Conservation (phyloP, 1,284 basidiomycete genomes). For the Cryptococcus floricola region DNA sequence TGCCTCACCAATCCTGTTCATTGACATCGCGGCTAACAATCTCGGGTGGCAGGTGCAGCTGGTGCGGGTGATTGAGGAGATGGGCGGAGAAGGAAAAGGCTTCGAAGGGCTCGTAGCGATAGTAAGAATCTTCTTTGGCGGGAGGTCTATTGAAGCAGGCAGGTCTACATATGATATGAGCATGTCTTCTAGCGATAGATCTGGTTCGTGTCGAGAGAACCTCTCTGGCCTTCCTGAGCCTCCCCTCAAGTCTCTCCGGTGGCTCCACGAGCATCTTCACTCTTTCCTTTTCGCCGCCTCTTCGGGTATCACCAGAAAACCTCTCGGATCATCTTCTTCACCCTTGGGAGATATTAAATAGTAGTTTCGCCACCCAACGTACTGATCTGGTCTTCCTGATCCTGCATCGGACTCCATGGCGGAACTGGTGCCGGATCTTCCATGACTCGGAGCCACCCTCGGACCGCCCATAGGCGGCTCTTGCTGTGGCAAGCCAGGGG, state of each 20-base stretch:
- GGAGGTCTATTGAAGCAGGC: constrained; percentile 36
- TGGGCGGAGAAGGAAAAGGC: constrained; percentile 29
- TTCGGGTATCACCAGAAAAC: constrained; percentile 4
- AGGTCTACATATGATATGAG: constrained; percentile 19
- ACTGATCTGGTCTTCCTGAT: constrained; percentile 37
- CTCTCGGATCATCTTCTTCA: constrained; percentile 9
- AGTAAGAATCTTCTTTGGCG: constrained; percentile 29
- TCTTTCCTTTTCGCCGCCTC: constrained; percentile 5
- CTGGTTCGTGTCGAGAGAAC: too few species aligned
- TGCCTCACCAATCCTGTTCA: constrained; percentile 35
- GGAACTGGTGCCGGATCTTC: constrained; percentile 8
- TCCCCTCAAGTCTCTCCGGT: background rate
- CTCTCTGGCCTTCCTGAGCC: too few species aligned
- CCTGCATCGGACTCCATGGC: background rate
- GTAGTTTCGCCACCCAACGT: constrained; percentile 30
- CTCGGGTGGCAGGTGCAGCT: constrained; percentile 33
- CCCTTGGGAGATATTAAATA: constrained; percentile 13
- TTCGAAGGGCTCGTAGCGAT: constrained; percentile 35
- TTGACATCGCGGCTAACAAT: constrained; percentile 33
- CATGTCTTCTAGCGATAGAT: background rate
- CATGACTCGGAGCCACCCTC: background rate
- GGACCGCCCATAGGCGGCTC: background rate
- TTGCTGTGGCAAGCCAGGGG: constrained; percentile 15
- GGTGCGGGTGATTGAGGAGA: constrained; percentile 29
- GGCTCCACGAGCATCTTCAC: background rate